A percentile compares a stretch with the other conserved stretches of the same genome.
phyloP scores from a whole-genome alignment of 306 rosid genomes.

The Gynostemma pentaphyllum region DNA sequence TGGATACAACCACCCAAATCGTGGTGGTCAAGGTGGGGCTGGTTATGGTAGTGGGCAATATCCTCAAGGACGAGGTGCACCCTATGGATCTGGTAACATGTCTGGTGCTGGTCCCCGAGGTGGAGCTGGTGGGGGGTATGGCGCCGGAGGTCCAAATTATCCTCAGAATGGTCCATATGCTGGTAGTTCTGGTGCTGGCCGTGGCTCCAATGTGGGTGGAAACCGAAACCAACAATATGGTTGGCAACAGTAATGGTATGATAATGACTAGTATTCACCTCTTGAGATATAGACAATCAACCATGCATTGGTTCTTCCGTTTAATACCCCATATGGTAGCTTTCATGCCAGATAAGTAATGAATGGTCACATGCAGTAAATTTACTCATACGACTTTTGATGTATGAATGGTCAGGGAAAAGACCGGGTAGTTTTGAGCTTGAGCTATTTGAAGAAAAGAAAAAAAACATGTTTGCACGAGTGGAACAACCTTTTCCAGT shows the following conservation, averaged over 20 bases:
- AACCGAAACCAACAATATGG: slow-evolving; percentile 40
- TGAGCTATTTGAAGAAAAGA: neutral
- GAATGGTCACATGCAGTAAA: neutral
- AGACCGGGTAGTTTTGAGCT: neutral
- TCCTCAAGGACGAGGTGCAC: slow-evolving; percentile 40
- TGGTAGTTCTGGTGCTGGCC: slow-evolving; percentile 30
- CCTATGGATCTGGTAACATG: slow-evolving; percentile 31
- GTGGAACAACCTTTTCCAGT: neutral
- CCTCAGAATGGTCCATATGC: slow-evolving; percentile 26
- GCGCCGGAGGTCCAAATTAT: slow-evolving; percentile 34
- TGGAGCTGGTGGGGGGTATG: slow-evolving; percentile 36
- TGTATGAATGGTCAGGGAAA: neutral
- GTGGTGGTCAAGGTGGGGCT: slow-evolving; percentile 37
- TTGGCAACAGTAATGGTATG: slow-evolving; percentile 24
- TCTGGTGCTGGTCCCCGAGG: slow-evolving; percentile 35
- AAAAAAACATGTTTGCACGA: neutral
- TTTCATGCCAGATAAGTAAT: neutral
- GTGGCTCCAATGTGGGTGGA: slow-evolving; percentile 40
- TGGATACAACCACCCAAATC: slow-evolving; percentile 29
- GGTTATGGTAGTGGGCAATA: slow-evolving; percentile 29
- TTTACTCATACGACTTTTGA: no score
- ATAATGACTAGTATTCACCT: neutral
- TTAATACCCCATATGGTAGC: neutral
- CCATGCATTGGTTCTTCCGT: neutral
- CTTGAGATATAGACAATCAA: neutral